A percentile compares a stretch with the other conserved stretches of the same genome.
phyloP scores from a whole-genome alignment of 108 stramenopile genomes.

The Pseudonitzschia pungens region DNA sequence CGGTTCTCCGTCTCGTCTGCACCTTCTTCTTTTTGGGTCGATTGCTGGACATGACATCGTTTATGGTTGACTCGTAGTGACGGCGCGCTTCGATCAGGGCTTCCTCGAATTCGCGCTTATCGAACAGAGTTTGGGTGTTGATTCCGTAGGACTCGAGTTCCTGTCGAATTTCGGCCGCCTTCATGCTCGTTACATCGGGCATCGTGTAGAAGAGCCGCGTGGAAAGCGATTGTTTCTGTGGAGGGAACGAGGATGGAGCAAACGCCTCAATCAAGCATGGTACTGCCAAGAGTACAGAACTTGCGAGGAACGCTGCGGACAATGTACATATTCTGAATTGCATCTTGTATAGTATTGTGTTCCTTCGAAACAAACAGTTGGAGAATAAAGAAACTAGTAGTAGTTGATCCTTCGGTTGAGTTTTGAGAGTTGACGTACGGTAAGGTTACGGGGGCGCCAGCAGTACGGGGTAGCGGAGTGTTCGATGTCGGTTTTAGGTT shows the following conservation, averaged over 20 bases:
- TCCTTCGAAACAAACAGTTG: background rate
- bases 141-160: slow-evolving; percentile 74
- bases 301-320: background rate
- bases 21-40: slow-evolving; percentile 10
- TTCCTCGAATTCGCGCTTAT: slow-evolving; percentile 63
- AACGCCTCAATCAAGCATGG: background rate
- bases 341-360: background rate
- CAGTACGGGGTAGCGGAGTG: background rate
- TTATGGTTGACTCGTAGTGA: slow-evolving; percentile 26
- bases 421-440: background rate
- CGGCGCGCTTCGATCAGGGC: slow-evolving; percentile 52
- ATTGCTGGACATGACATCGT: slow-evolving; percentile 12
- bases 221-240: background rate
- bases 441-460: background rate
- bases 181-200: slow-evolving; percentile 51
- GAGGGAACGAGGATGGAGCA: background rate
- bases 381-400: too few relatives aligned
- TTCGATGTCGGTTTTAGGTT: background rate
- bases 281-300: background rate
- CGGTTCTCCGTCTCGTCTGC: background rate
- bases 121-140: slow-evolving; percentile 58
- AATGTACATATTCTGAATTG: background rate
- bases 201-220: slow-evolving; percentile 6
- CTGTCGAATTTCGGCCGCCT: slow-evolving; percentile 55
- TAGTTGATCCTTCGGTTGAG: background rate